These are phyloP conservation scores for Flaveria brownii DNA, from an alignment of 129 eudicot species.

Conservation along the genomic window DNA sequence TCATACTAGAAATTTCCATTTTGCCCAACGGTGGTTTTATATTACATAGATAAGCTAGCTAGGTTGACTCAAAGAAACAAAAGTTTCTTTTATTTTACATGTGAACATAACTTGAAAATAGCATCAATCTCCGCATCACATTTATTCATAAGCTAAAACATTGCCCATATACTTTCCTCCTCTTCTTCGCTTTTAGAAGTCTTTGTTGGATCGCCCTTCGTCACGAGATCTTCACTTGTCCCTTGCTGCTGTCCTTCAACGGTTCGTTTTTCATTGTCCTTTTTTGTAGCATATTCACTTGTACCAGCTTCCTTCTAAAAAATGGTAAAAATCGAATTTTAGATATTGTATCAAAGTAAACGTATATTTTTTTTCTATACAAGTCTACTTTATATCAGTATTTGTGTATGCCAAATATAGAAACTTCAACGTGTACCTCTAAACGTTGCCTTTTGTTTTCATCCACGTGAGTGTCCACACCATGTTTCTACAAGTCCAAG, in stretches of 20 bases:
- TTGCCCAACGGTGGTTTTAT: too few relatives aligned
- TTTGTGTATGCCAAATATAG: too few relatives aligned
- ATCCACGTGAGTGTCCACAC: neutral
- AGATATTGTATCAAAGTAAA: neutral
- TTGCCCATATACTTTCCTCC: neutral
- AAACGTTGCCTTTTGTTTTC: neutral
- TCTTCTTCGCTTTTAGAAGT: neutral
- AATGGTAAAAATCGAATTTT: neutral
- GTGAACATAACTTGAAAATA: too few relatives aligned
- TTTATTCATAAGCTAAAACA: too few relatives aligned
- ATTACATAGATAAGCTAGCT: too few relatives aligned
- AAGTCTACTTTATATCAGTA: neutral
- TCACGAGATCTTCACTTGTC: neutral
- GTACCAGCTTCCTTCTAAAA: neutral
- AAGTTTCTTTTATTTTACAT: too few relatives aligned
- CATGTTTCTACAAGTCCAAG: neutral
- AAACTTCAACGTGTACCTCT: neutral
- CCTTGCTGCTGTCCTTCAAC: neutral
- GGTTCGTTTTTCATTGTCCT: neutral
- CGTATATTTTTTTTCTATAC: too few relatives aligned
- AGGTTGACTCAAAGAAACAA: too few relatives aligned
- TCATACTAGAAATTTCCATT: too few relatives aligned
- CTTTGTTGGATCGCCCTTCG: neutral
- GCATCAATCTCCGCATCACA: too few relatives aligned
- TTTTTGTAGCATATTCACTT: neutral